Base-by-base conservation (phyloP, 805 yeast genomes). In the Kluyveromyces starmeri region DNA sequence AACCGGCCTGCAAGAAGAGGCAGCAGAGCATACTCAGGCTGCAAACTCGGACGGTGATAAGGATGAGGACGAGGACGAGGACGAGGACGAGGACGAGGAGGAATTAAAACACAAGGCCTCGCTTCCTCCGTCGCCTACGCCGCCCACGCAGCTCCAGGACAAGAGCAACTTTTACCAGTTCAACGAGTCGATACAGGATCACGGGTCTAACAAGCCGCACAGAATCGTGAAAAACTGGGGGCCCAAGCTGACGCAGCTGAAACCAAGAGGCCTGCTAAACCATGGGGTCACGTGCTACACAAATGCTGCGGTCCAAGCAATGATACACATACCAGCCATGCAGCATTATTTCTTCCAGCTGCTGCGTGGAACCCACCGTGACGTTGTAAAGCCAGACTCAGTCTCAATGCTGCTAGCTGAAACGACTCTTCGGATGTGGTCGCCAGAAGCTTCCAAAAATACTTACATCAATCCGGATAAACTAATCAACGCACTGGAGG, bases 271-370 rank as follows among this genome's bases (percentile, higher is more conserved):
- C 0, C 64, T 89, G 32, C 59, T 82, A 32, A 89, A 89, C 58
- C 88, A 81, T 46, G 96, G 96, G 26, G 97, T 92, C 29, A 89
- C 97, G 3, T 89, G 98, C 57, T 89, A 89, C 61, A 88, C 89
- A 73, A 89, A 92, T 58, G 80, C 95, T 5, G 96, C 96, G 2
- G 78, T 92, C 17, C 97, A 89, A 62, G 78, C 94, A 1, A 62
- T 92, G 67, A 61, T 88, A 22, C 98, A 89, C 51, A 75, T 86
- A 13, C 96, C 98, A 6, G 94, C 96, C 4, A 59, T 89, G 37
- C 83, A 82, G 47, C 89, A 84, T 53, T 92, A 88, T 53, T 62
- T 92, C 36, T 64, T 68, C 27, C 88, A 82, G 38, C 72, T 85
- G 5, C 58, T 71, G 34, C 59, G 65, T 19, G 76, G 75, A 27